These are phyloP conservation scores for Gossypium stocksii DNA, from an alignment of 345 rosid genomes.

Conservation along the genomic window DNA sequence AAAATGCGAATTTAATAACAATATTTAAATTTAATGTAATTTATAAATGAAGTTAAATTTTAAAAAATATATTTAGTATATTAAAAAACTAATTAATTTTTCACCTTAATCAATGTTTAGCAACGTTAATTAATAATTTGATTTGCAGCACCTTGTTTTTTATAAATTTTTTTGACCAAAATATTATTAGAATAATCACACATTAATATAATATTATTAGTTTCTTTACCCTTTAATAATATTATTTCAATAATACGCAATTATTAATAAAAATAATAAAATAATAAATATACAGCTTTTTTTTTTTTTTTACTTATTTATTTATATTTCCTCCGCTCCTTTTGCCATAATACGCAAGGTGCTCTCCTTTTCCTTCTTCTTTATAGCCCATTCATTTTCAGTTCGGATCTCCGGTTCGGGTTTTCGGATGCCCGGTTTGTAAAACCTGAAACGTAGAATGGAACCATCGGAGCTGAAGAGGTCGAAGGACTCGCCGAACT, in stretches of 20 bases:
- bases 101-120: no score
- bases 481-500: conserved; percentile 23
- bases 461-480: conserved; percentile 30
- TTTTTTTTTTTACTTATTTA: background rate
- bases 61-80: no score
- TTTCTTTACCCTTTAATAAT: background rate
- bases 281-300: no score
- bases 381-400: conserved; percentile 14
- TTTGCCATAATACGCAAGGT: conserved; percentile 28
- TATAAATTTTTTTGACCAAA: background rate
- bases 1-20: no score
- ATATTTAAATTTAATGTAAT: no score
- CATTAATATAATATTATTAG: no score
- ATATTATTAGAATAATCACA: background rate
- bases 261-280: background rate
- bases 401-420: background rate
- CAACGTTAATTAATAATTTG: no score
- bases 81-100: no score
- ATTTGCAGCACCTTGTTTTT: no score
- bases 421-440: background rate
- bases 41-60: no score
- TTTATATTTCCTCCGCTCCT: conserved; percentile 6
- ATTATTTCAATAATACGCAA: background rate
- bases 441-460: conserved; percentile 9
- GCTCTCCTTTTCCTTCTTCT: conserved; percentile 16